Conservation (phyloP, 176 grass and related monocot species). For the Avena atlantica region DNA sequence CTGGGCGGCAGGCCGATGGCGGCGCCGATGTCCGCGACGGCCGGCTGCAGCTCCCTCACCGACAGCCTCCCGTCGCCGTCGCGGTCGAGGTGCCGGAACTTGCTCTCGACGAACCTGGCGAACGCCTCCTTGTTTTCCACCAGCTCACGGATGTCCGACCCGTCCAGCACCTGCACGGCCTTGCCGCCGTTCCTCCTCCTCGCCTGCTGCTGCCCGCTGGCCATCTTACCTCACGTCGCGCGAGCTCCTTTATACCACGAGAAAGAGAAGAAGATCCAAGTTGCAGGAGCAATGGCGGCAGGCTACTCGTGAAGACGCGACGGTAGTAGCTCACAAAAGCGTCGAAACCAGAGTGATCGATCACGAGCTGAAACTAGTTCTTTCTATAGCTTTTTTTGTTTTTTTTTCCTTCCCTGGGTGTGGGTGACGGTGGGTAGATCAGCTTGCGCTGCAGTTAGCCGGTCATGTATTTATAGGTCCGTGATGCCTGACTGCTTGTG, state of each 20-base stretch:
- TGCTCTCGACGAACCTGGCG: slow-evolving; percentile 59
- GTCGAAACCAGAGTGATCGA: too few species aligned
- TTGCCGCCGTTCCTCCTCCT: slow-evolving; percentile 30
- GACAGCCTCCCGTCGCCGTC: slow-evolving; percentile 73
- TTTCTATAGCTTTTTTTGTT: not conserved
- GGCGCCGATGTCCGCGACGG: slow-evolving; percentile 74
- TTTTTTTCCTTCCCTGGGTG: not conserved
- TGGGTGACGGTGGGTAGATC: slow-evolving; percentile 8
- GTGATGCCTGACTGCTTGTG: not conserved
- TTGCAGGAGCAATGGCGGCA: slow-evolving; percentile 40
- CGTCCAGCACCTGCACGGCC: slow-evolving; percentile 61
- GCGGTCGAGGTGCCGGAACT: slow-evolving; percentile 69
- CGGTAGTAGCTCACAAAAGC: not conserved
- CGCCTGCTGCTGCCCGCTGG: slow-evolving; percentile 22
- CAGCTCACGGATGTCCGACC: slow-evolving; percentile 70
- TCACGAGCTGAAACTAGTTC: slow-evolving; percentile 1
- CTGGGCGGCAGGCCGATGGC: slow-evolving; percentile 68
- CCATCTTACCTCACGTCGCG: slow-evolving; percentile 5
- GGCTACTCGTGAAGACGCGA: slow-evolving; percentile 40
- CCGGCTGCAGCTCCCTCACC: slow-evolving; percentile 78
- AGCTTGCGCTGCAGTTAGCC: not conserved
- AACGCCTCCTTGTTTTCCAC: slow-evolving; percentile 77
- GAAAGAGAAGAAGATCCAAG: not conserved
- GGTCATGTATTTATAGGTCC: not conserved
- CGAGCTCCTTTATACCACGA: slow-evolving; percentile 30